Evolutionary conservation across 257 asterid genomes (phyloP), one percentile per base, ranked within the genome.

Genomic region (Ehretia macrophylla): DNA sequence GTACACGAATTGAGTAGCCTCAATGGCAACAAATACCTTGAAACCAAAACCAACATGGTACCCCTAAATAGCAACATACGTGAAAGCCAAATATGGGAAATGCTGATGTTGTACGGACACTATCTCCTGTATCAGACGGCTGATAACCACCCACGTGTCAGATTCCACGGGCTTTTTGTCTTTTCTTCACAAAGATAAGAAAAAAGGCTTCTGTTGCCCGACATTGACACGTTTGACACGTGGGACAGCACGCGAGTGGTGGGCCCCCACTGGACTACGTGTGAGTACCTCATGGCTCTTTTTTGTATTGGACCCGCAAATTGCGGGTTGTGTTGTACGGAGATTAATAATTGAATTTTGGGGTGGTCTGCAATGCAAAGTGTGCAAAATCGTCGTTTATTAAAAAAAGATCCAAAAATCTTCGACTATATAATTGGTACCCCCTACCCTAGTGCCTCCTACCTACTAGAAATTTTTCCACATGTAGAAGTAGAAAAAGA

Each of bases 151-250:
- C 63, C 71, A 65, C 76, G 76, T 64, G 49, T 12, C 8, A 10
- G 54, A 37, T 52, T 38, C 35, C 6, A 27, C 35, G 6, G 35
- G 35, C 35, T 6, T 6, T 27, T 27, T 27, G 4, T 27, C 35
- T 27, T 27, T 27, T 27, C 35, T 27, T 27, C 35, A 27, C 35
- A 27, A 63, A 49, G 51, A 42, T 2, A 0, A 23, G 0, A 3
- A 40, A 20, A 16, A 60, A 17, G 37, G 45, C 38, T 13, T 59
- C 17, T 46, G 58, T 27, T 18, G 22, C 74, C 63, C 64, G 74
- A 68, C 74, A 72, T 52, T 9, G 73, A 68, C 73, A 60, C 67
- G 73, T 68, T 52, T 9, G 73, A 68, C 73, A 60, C 67, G 73
- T 68, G 68, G 67, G 60, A 8, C 19, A 32, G 63, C 46, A 37